Conservation (phyloP, 2,329 filamentous ascomycete genomes). For the Calonectria henricotiae region DNA sequence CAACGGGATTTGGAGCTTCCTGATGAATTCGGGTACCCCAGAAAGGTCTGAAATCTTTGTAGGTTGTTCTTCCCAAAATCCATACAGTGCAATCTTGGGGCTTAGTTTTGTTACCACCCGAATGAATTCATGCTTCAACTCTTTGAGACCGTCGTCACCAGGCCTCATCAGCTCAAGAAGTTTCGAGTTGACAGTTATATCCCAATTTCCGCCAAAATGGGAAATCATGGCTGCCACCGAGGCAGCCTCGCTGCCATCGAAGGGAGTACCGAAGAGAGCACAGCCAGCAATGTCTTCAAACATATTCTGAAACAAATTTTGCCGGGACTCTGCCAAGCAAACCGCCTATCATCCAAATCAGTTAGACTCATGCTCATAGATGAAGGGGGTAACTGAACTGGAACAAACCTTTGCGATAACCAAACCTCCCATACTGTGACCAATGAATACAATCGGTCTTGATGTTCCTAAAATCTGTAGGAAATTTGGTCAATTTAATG, state of each 20-base stretch:
- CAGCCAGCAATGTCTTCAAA: slow-evolving; percentile 61
- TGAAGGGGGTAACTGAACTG: neutral
- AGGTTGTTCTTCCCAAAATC: slow-evolving; percentile 61
- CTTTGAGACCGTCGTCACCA: slow-evolving; percentile 58
- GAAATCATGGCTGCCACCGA: slow-evolving; percentile 59
- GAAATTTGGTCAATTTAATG: no score
- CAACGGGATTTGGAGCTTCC: slow-evolving; percentile 48
- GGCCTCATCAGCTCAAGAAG: slow-evolving; percentile 62
- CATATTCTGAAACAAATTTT: slow-evolving; percentile 58
- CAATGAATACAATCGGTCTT: slow-evolving; percentile 62
- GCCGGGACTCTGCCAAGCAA: slow-evolving; percentile 56
- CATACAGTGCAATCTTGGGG: slow-evolving; percentile 58
- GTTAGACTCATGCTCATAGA: neutral
- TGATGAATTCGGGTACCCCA: slow-evolving; percentile 52
- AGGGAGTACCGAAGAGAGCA: slow-evolving; percentile 63
- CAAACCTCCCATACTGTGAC: slow-evolving; percentile 64
- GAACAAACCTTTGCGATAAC: slow-evolving; percentile 61
- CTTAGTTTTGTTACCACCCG: slow-evolving; percentile 56
- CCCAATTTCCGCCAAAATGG: slow-evolving; percentile 55
- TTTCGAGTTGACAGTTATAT: slow-evolving; percentile 56
- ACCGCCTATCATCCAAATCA: slow-evolving; percentile 41
- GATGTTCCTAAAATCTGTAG: slow-evolving; percentile 6
- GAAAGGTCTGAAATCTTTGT: slow-evolving; percentile 59
- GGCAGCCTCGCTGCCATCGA: slow-evolving; percentile 59
- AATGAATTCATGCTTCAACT: slow-evolving; percentile 61